These are phyloP conservation scores for Mycena haematopus DNA, from an alignment of 768 basidiomycete genomes.

Conservation along the genomic window DNA sequence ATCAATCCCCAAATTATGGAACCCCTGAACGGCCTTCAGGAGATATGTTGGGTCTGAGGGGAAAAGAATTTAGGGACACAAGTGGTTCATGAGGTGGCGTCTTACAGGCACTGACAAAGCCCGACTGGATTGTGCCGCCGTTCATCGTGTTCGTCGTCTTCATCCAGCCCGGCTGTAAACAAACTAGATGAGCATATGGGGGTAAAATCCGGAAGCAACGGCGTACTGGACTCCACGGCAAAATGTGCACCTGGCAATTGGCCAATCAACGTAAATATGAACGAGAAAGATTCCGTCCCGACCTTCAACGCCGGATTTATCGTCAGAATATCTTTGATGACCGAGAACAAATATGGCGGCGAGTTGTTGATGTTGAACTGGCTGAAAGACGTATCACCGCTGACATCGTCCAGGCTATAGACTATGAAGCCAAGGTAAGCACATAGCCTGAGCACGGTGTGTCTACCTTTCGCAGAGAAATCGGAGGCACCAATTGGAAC, in stretches of 20 bases:
- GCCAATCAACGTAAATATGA: not conserved
- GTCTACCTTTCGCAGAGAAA: conserved; percentile 64
- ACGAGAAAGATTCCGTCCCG: conserved; percentile 17
- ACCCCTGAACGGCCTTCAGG: conserved; percentile 74
- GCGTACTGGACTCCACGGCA: conserved; percentile 80
- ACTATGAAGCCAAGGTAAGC: conserved; percentile 38
- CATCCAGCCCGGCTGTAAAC: conserved; percentile 79
- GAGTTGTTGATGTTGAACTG: conserved; percentile 65
- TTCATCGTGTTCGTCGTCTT: conserved; percentile 71
- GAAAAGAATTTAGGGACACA: not conserved
- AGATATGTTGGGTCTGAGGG: conserved; percentile 72
- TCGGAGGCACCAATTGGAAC: conserved; percentile 78
- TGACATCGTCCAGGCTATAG: conserved; percentile 70
- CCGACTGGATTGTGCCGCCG: conserved; percentile 59
- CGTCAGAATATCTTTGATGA: conserved; percentile 66
- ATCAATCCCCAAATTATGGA: conserved; percentile 61
- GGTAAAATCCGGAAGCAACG: not conserved
- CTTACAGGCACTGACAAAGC: conserved; percentile 45
- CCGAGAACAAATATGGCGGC: conserved; percentile 69
- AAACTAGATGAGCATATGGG: no score
- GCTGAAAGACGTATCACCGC: conserved; percentile 63
- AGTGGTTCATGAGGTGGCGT: not conserved
- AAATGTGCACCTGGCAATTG: conserved; percentile 48
- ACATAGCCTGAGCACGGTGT: no score
- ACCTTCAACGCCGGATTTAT: conserved; percentile 52